Evolutionary conservation across 495 filamentous ascomycete genomes (phyloP).

Genomic region (Podospora bellae-mahoneyi): DNA sequence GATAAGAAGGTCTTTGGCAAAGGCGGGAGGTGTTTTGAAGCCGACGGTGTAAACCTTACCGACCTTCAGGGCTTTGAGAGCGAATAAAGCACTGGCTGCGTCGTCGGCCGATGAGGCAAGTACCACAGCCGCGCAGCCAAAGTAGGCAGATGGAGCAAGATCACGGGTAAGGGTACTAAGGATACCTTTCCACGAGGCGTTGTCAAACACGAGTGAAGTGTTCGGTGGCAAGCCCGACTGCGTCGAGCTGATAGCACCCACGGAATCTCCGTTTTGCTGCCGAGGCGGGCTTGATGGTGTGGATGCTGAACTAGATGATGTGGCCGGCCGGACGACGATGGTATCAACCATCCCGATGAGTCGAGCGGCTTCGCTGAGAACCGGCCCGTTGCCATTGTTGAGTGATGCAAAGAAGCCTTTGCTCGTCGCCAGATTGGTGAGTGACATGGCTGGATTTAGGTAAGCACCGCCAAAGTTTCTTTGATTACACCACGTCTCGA

Average conservation of each 20-base stretch:
- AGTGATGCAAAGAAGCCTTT: conserved; percentile 43
- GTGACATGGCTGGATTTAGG: conserved; percentile 64
- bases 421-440: conserved; percentile 35
- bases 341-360: conserved; percentile 78
- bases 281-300: conserved; percentile 41
- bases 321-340: conserved; percentile 56
- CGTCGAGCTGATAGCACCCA: conserved; percentile 13
- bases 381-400: conserved; percentile 56
- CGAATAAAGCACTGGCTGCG: conserved; percentile 71
- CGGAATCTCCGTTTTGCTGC: conserved; percentile 28
- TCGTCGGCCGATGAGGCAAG: conserved; percentile 64
- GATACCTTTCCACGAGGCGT: conserved; percentile 80
- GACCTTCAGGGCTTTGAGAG: conserved; percentile 68
- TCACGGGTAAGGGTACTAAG: conserved; percentile 74
- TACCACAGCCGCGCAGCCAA: conserved; percentile 68
- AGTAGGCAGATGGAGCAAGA: conserved; percentile 77
- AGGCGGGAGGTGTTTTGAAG: conserved; percentile 64
- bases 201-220: conserved; percentile 65
- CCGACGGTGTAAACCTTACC: conserved; percentile 80
- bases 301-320: conserved; percentile 34
- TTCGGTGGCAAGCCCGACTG: conserved; percentile 37
- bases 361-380: conserved; percentile 65
- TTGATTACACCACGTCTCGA: conserved; percentile 64
- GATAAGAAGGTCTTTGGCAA: conserved; percentile 54
- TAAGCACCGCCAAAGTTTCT: conserved; percentile 75